Percentiles rank a stretch among this genome's conserved stretches.
Conservation (phyloP, 768 basidiomycete genomes). For the Pisolithus marmoratus region DNA sequence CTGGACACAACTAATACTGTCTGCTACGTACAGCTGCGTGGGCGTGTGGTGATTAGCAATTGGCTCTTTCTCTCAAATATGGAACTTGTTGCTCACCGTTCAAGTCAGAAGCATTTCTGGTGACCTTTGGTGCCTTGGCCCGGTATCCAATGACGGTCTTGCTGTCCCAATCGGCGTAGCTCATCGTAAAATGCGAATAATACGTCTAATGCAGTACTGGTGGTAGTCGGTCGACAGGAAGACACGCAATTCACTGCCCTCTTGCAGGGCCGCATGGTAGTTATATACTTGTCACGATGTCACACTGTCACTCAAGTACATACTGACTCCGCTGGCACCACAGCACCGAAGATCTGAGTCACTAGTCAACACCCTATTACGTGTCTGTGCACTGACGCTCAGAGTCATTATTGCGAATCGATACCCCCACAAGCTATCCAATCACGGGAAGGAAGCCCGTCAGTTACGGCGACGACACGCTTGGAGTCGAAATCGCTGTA, state of each 20-base stretch:
- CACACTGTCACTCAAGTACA: too few species aligned
- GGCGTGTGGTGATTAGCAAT: constrained; percentile 11
- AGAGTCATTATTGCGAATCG: too few species aligned
- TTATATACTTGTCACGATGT: too few species aligned
- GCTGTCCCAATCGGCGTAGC: constrained; percentile 60
- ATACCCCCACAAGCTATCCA: too few species aligned
- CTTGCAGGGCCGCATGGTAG: too few species aligned
- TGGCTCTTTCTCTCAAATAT: background rate
- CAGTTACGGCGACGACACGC: too few species aligned
- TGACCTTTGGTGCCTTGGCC: constrained; percentile 56
- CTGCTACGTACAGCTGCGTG: constrained; percentile 46
- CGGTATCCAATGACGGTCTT: constrained; percentile 71
- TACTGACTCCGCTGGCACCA: too few species aligned
- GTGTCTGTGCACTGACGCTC: too few species aligned
- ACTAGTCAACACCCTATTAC: too few species aligned
- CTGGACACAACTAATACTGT: background rate
- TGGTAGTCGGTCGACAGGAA: background rate
- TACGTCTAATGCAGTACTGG: background rate
- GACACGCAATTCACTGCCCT: background rate
- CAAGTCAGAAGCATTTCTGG: constrained; percentile 53
- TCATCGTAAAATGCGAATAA: constrained; percentile 30
- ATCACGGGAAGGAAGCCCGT: too few species aligned
- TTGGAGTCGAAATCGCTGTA: too few species aligned
- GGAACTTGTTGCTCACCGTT: constrained; percentile 36
- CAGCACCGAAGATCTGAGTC: too few species aligned